Percentiles rank a stretch among this genome's conserved stretches.
These are phyloP conservation scores for Rugonectria rugulosa DNA, from an alignment of 2,329 filamentous ascomycete genomes.

Conservation along the genomic window DNA sequence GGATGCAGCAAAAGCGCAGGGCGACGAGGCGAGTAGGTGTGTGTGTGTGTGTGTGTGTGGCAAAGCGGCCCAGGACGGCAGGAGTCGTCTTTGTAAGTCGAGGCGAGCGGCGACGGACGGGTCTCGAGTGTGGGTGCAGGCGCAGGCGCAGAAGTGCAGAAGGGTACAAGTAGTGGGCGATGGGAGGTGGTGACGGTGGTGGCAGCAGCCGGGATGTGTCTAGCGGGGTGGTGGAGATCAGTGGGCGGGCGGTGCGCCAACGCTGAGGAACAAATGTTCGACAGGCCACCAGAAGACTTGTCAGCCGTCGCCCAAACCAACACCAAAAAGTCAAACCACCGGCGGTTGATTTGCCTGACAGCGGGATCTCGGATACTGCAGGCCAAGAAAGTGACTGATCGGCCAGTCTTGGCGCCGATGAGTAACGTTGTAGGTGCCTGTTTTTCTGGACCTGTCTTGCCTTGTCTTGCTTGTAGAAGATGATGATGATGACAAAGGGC, in stretches of 20 bases:
- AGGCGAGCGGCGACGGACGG: conserved; percentile 1
- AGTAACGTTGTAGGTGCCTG: conserved; percentile 3
- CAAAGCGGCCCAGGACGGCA: conserved; percentile 5
- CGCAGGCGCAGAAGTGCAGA: neutral
- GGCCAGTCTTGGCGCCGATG: conserved; percentile 5
- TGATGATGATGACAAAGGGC: too few species aligned
- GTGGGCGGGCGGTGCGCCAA: conserved; percentile 15
- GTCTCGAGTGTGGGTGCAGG: neutral
- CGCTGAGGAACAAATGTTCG: conserved; percentile 8
- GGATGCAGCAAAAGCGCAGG: conserved; percentile 12
- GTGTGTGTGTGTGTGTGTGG: neutral
- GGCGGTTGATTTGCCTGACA: neutral
- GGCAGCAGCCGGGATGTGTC: conserved; percentile 2
- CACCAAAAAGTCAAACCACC: conserved; percentile 5
- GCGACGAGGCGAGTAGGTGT: conserved; percentile 7
- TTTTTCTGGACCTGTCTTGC: too few species aligned
- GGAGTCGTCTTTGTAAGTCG: conserved; percentile 11
- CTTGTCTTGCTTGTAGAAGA: too few species aligned
- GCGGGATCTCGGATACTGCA: conserved; percentile 8
- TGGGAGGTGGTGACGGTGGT: conserved; percentile 6
- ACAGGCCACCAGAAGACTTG: conserved; percentile 9
- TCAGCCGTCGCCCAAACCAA: neutral
- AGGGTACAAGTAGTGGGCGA: neutral
- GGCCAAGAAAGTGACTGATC: conserved; percentile 4
- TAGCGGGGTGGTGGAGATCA: conserved; percentile 19